These are phyloP conservation scores for Protomyces macrosporus DNA, from an alignment of 1,139 yeast species.

Conservation along the genomic window DNA sequence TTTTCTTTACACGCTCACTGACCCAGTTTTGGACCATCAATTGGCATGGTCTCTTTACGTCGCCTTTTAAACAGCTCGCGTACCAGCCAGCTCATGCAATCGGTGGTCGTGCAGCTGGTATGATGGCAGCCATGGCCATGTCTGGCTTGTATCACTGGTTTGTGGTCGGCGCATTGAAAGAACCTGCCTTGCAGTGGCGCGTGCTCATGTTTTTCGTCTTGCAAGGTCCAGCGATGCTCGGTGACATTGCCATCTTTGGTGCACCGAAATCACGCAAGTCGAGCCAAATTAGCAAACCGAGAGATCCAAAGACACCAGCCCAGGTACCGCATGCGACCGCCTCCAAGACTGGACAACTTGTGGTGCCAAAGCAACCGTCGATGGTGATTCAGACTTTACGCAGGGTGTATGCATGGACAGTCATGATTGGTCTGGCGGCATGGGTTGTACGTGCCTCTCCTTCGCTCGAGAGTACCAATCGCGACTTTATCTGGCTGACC, in stretches of 20 bases:
- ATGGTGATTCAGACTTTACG: not conserved
- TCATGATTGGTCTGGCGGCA: conserved; percentile 19
- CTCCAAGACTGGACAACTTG: not conserved
- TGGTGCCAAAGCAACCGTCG: not conserved
- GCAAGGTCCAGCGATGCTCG: conserved; percentile 22
- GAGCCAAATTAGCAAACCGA: not conserved
- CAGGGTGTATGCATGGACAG: conserved; percentile 13
- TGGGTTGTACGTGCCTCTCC: conserved; percentile 24
- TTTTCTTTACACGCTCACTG: conserved; percentile 1
- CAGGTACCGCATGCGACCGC: not conserved
- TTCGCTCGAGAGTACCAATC: conserved; percentile 10
- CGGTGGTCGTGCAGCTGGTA: conserved; percentile 5
- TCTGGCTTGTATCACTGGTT: conserved; percentile 22
- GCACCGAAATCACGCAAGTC: not conserved
- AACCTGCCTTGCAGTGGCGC: not conserved
- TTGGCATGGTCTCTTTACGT: conserved; percentile 23
- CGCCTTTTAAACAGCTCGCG: conserved; percentile 18
- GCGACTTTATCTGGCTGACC: conserved; percentile 13
- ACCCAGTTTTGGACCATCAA: conserved; percentile 20
- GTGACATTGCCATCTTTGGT: conserved; percentile 11
- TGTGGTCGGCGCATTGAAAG: conserved; percentile 9
- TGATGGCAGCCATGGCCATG: conserved; percentile 17
- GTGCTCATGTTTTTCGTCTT: conserved; percentile 16
- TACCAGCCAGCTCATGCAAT: conserved; percentile 5
- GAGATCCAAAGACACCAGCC: not conserved